Base-by-base conservation (phyloP, 208 protist species). In the Trypanosoma avium region DNA sequence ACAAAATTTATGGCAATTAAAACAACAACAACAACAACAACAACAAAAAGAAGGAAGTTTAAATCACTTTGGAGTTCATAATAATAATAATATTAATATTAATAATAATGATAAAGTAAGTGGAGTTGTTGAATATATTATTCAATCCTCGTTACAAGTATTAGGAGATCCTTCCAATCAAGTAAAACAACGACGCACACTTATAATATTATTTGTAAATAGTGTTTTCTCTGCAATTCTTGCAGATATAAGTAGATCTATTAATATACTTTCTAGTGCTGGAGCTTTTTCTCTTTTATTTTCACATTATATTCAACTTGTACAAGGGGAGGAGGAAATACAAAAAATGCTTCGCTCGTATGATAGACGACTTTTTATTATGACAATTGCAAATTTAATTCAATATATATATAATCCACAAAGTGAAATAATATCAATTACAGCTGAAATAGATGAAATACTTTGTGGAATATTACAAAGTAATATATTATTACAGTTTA, bases 201-300 rank as follows among this genome's bases (percentile, higher is more conserved):
- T 93, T 24, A 76, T 62, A 9, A 29, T 88, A 13, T 59, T 95
- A 24, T 73, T 95, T 42, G 81, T 75, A 13, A 84, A 95, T 64
- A 79, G 61, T 45, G 53, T 93, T 48, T 73, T 92, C 36, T 86
- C 86, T 13, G 75, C 77, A 49, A 50, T 91, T 19, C 54, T 92
- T n/a, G 76, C 73, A 0, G 73, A 85, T 43, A 54, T 73, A 7
- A 47, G 27, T 17, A 47, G 70, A 8, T 75, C 86, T 10, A 36
- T 93, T 35, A 46, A 19, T 19, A 61, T 62, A 29, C 76, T 94
- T 54, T 50, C 67, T 33, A n/a, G 54, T 0, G 38, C 75, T 36
- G 73, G 79, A 27, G 72, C 48, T 24, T 57, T 75, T 2, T 58
- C 54, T 9, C 60, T 61, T 9, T 83, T 95, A 48, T 71, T 87